phyloP scores from a whole-genome alignment of 805 yeast genomes.

The Trichomonascus vanleenenianus region DNA sequence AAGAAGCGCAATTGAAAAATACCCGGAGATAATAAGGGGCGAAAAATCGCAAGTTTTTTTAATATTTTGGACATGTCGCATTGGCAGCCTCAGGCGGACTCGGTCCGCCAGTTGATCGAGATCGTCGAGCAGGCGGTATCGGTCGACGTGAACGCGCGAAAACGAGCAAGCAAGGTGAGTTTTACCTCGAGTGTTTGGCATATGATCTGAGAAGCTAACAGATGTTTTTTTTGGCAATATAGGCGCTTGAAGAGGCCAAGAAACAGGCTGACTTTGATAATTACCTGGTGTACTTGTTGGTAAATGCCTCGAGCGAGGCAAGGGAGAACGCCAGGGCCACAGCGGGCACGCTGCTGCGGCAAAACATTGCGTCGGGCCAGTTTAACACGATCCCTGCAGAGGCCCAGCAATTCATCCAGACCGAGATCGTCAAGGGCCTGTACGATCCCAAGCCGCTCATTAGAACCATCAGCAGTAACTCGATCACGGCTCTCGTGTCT shows the following conservation, averaged over 20 bases:
- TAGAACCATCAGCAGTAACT: slow-evolving; percentile 84
- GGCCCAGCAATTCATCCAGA: slow-evolving; percentile 39
- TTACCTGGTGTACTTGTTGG: slow-evolving; percentile 65
- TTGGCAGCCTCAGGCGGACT: slow-evolving; percentile 64
- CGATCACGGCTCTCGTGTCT: slow-evolving; percentile 72
- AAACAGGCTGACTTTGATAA: slow-evolving; percentile 71
- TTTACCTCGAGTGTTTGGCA: too few species aligned
- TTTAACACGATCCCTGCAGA: slow-evolving; percentile 25
- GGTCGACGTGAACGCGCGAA: slow-evolving; percentile 44
- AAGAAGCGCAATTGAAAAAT: too few species aligned
- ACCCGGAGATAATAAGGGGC: too few species aligned
- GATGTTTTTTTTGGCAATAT: too few species aligned
- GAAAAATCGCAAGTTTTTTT: slow-evolving; percentile 5
- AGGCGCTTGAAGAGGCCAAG: slow-evolving; percentile 61
- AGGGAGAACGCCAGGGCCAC: slow-evolving; percentile 67
- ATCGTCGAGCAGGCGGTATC: slow-evolving; percentile 71
- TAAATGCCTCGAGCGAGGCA: slow-evolving; percentile 40
- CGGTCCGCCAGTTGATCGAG: slow-evolving; percentile 54
- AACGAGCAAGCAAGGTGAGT: slow-evolving; percentile 51
- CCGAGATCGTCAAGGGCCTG: slow-evolving; percentile 40
- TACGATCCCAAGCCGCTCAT: slow-evolving; percentile 51
- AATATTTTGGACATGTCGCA: slow-evolving; percentile 15
- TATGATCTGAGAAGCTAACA: too few species aligned
- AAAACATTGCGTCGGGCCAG: slow-evolving; percentile 39
- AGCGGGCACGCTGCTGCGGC: slow-evolving; percentile 81